Base-by-base conservation (phyloP, 2,329 filamentous ascomycete species). In the Didymella glomerata region DNA sequence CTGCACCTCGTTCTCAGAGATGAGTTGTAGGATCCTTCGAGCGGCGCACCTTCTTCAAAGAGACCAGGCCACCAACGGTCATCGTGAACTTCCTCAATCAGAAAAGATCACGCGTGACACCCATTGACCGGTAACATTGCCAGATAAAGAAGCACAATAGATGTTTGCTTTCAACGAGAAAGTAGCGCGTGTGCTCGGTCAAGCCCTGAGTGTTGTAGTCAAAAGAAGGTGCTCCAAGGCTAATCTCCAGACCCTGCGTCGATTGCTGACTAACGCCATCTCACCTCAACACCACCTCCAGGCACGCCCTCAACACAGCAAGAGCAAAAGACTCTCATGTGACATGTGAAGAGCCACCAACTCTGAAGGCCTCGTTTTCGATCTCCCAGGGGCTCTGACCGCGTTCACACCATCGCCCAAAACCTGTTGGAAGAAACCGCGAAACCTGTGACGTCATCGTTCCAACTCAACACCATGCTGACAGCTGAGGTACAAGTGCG, bases 371-470 rank as follows among this genome's bases (percentile, higher is more conserved):
- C 2, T 18, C n/a, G n/a, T 18, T 20, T 20, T 14, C 38, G 38
- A 41, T 41, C 18, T 24, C 10, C 11, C 38, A 41, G 38, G 38
- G 20, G 20, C 18, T 13, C 38, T 24, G 20, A 9, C 4, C 18
- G 18, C 8, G 38, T 41, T 16, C 38, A 41, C 38, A n/a, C 22
- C 36, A 28, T n/a, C 27, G 48, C 54, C 42, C 24, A 57, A 57
- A 57, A 57, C 54, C 48, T 57, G 54, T 40, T 57, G 34, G 4
- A 28, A n/a, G 13, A 25, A 18, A 41, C 47, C 54, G 38, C 27
- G 13, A 47, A 22, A 38, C 47, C 32, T 2, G 61, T 66, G 70
- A 69, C 64, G 63, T 72, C 68, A 72, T 56, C 20, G 44, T 36
- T 44, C 51, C 10, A 45, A 52, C 36, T 24, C 60, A 61, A 46